These are phyloP conservation scores for Lentinula sp. DNA, from an alignment of 768 basidiomycete genomes.

Conservation along the genomic window DNA sequence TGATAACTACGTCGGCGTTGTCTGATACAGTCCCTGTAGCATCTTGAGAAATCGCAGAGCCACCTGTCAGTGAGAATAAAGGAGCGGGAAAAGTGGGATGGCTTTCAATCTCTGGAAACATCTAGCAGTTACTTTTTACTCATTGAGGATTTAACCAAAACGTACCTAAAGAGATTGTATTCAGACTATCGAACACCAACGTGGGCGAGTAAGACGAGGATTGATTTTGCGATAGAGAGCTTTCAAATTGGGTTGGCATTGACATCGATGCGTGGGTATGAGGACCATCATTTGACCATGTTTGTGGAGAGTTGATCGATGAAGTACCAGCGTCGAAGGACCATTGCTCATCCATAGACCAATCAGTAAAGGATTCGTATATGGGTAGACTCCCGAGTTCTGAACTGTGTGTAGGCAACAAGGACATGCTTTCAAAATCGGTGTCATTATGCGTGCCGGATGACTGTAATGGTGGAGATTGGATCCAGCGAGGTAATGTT, in stretches of 20 bases:
- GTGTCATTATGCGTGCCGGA: too few relatives aligned
- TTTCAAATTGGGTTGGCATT: not conserved
- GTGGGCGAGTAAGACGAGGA: too few relatives aligned
- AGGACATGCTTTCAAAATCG: not conserved
- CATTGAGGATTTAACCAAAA: too few relatives aligned
- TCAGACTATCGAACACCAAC: too few relatives aligned
- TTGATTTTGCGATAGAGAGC: not conserved
- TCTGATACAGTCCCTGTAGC: not conserved
- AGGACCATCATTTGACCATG: not conserved
- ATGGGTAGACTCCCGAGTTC: conserved; percentile 1
- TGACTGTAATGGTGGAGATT: not conserved
- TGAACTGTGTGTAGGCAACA: not conserved
- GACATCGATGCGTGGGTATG: not conserved
- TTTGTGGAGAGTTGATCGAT: not conserved
- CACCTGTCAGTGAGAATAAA: not conserved
- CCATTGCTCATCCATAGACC: not conserved
- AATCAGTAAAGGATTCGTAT: not conserved
- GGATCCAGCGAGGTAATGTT: not conserved
- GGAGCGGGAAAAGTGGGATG: not conserved
- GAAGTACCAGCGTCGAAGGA: not conserved
- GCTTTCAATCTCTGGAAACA: not conserved
- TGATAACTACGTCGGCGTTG: not conserved
- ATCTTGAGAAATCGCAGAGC: not conserved
- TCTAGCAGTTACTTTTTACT: too few relatives aligned
- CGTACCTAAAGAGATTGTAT: too few relatives aligned